phyloP scores from a whole-genome alignment of 495 filamentous ascomycete genomes.

The Oidiodendron maius region DNA sequence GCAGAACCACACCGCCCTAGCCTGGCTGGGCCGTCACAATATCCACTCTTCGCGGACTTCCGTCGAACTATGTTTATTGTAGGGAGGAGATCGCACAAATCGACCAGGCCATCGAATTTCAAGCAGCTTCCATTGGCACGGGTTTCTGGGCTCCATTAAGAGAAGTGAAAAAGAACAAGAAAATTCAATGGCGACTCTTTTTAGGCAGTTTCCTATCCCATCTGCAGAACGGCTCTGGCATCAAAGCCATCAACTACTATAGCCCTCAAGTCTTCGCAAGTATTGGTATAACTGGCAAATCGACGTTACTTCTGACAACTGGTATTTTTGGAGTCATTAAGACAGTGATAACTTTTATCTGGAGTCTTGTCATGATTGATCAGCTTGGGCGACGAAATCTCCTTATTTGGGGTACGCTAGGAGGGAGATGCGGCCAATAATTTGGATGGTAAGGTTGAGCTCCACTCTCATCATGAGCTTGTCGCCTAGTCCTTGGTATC shows the following conservation, averaged over 20 bases:
- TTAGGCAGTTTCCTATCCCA: slow-evolving; percentile 61
- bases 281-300: slow-evolving; percentile 47
- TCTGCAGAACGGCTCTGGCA: slow-evolving; percentile 48
- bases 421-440: no score
- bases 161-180: slow-evolving; percentile 36
- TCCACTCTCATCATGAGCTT: no score
- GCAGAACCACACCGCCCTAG: no score
- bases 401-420: slow-evolving; percentile 43
- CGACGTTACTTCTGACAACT: slow-evolving; percentile 50
- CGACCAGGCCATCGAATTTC: slow-evolving; percentile 52
- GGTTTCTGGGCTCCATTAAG: slow-evolving; percentile 67
- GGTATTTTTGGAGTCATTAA: slow-evolving; percentile 61
- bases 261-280: slow-evolving; percentile 65
- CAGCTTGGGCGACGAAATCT: slow-evolving; percentile 52
- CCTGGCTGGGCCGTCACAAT: no score
- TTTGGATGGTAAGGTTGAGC: no score
- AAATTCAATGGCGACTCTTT: slow-evolving; percentile 58
- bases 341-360: slow-evolving; percentile 42
- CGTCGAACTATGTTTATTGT: slow-evolving; percentile 54
- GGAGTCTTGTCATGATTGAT: slow-evolving; percentile 67
- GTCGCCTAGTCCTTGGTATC: no score
- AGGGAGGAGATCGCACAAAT: slow-evolving; percentile 58
- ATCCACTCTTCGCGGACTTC: slow-evolving; percentile 58
- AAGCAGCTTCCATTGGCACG: slow-evolving; percentile 46
- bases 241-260: slow-evolving; percentile 57